Evolutionary conservation across 2,329 filamentous ascomycete species (phyloP).

Genomic region (Aspergillus sp.): DNA sequence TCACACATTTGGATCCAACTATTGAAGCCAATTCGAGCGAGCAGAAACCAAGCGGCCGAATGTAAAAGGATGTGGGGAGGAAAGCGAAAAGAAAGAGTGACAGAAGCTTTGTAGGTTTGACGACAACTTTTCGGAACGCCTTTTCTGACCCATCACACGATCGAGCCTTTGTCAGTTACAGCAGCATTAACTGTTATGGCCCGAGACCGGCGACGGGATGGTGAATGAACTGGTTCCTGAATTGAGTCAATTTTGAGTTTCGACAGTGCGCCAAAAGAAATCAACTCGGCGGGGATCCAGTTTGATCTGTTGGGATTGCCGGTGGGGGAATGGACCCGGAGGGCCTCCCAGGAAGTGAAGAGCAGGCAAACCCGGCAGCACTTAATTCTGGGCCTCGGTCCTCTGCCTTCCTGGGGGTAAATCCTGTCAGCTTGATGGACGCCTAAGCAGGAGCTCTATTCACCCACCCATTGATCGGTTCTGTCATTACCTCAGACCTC

Average conservation of each 20-base stretch:
- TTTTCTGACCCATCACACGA: not conserved
- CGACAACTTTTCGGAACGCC: not conserved
- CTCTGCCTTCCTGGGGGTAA: not conserved
- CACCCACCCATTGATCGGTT: not conserved
- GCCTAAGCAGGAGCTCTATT: not conserved
- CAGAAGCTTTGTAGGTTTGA: not conserved
- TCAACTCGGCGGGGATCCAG: not conserved
- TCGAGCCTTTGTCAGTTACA: not conserved
- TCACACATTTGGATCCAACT: constrained; percentile 3
- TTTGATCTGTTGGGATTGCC: constrained; percentile 2
- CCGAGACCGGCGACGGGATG: not conserved
- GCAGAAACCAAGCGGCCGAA: not conserved
- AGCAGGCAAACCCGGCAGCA: not conserved
- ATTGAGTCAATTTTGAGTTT: not conserved
- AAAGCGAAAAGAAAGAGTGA: not conserved
- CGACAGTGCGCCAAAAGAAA: not conserved
- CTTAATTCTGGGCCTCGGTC: constrained; percentile 1
- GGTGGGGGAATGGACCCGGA: not conserved
- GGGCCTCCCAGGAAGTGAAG: not conserved
- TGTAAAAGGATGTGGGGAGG: not conserved
- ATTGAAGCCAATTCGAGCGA: too few relatives aligned
- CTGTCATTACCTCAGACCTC: not conserved
- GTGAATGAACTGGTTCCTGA: not conserved
- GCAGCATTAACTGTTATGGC: not conserved
- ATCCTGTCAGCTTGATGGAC: not conserved